Conservation (phyloP, 2,329 filamentous ascomycete species). For the Catunica adiposa region DNA sequence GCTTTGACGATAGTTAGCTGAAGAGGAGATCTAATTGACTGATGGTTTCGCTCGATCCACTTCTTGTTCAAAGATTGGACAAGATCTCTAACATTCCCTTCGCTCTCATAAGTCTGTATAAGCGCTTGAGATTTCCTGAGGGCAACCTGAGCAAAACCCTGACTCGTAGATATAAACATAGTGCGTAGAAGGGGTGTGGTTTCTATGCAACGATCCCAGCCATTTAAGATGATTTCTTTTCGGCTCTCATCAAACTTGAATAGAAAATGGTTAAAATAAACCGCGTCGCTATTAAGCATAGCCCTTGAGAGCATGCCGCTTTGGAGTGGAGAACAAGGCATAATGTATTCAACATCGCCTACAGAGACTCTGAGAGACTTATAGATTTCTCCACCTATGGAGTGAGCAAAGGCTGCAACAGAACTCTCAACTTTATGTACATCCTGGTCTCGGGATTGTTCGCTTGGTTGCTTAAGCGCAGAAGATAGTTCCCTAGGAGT, state of each 20-base stretch:
- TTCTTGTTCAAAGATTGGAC: slow-evolving; percentile 21
- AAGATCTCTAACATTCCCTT: too few relatives aligned
- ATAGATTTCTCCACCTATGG: slow-evolving; percentile 36
- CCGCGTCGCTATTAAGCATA: slow-evolving; percentile 30
- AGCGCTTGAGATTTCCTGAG: neutral
- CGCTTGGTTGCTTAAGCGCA: slow-evolving; percentile 21
- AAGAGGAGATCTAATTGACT: slow-evolving; percentile 34
- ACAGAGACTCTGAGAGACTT: slow-evolving; percentile 33
- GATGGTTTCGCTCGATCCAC: slow-evolving; percentile 40
- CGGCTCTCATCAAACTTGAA: slow-evolving; percentile 34
- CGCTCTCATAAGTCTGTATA: slow-evolving; percentile 28
- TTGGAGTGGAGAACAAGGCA: slow-evolving; percentile 72
- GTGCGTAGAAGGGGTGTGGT: slow-evolving; percentile 52
- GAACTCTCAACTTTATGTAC: neutral
- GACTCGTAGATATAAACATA: slow-evolving; percentile 52
- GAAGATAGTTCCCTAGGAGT: slow-evolving; percentile 28
- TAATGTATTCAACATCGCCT: slow-evolving; percentile 50
- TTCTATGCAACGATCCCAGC: slow-evolving; percentile 40
- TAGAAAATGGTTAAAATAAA: slow-evolving; percentile 66
- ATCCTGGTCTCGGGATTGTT: neutral
- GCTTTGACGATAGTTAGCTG: slow-evolving; percentile 28
- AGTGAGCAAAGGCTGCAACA: slow-evolving; percentile 42
- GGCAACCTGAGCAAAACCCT: slow-evolving; percentile 63
- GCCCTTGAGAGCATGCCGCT: slow-evolving; percentile 69
- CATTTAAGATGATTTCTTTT: slow-evolving; percentile 32